phyloP scores from a whole-genome alignment of 208 protist genomes.

The Tritrichomonas foetus region DNA sequence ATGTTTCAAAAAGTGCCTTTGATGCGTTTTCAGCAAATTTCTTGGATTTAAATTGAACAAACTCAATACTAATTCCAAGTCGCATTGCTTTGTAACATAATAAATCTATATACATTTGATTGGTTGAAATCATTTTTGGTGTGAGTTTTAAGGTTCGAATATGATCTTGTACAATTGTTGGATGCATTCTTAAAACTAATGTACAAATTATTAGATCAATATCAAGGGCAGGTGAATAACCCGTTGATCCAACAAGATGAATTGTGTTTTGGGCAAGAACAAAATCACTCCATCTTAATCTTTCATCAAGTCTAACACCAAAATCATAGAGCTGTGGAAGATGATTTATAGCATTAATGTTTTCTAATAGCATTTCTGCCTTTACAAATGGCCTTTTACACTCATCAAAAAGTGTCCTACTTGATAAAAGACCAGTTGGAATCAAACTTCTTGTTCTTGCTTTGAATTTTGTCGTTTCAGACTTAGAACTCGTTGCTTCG shows the following conservation, averaged over 20 bases:
- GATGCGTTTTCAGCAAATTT: neutral
- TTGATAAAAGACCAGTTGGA: too few species aligned
- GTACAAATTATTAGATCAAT: neutral
- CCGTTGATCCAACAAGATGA: neutral
- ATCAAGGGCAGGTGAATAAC: neutral
- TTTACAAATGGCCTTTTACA: too few species aligned
- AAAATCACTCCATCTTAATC: neutral
- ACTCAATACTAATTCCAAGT: neutral
- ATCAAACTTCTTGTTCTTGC: too few species aligned
- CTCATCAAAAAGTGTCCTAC: too few species aligned
- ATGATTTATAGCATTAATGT: too few species aligned
- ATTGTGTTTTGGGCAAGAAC: neutral
- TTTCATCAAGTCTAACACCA: neutral
- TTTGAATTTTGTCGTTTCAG: too few species aligned
- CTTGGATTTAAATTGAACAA: neutral
- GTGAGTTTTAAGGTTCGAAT: neutral
- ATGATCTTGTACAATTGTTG: neutral
- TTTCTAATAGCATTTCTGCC: too few species aligned
- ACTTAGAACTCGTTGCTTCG: too few species aligned
- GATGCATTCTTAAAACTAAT: neutral
- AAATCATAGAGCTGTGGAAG: neutral
- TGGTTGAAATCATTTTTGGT: neutral
- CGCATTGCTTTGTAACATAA: neutral
- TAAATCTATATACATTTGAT: constrained; percentile 8
- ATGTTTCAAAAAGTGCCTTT: neutral